Base-by-base conservation (phyloP, 352 stramenopile genomes). In the Pythium folliculosum region DNA sequence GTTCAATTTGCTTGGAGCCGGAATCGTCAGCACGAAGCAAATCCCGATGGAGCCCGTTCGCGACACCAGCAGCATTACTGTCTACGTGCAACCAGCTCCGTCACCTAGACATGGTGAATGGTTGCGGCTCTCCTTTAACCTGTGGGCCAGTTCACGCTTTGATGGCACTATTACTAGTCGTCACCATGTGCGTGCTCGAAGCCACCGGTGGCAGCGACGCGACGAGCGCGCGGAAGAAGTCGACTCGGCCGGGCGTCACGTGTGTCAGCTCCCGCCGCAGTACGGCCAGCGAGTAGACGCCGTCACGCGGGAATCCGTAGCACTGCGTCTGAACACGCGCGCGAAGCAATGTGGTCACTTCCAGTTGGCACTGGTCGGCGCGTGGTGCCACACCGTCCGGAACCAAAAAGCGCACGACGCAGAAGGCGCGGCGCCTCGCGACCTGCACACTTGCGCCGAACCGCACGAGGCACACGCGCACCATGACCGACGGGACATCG, bases 351-450 rank as follows among this genome's bases (percentile, higher is more conserved):
- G 30, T 58, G 13, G 27, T 32, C 27, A 58, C 51, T 45, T 58
- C 51, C 17, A 58, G 51, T 58, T 19, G 51, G 27, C 51, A 58
- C 32, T 58, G 23, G 13, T 58, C 51, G 9, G 32, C 51, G 13
- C 16, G 48, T 9, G 5, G 8, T 10, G 51, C 51, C 9, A 1
- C 17, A 25, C 43, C 27, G 25, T 58, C 16, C 22, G 51, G 51
- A 2, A 58, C 51, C 5, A 58, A 25, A 27, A 58, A 58, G n/a
- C 51, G 51, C 23, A 58, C 51, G 8, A 58, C 32, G 19, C 30
- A 58, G 21, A 58, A 58, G 27, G 40, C 5, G 12, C 27, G 27
- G 32, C 51, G 51, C 13, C 51, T 2, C 27, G 32, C 32, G 30
- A 44, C 30, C 17, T 45, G 8, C 1, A 44, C 19, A 25, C 30